Conservation (phyloP, 345 rosid genomes). For the Fremontodendron californicum region DNA sequence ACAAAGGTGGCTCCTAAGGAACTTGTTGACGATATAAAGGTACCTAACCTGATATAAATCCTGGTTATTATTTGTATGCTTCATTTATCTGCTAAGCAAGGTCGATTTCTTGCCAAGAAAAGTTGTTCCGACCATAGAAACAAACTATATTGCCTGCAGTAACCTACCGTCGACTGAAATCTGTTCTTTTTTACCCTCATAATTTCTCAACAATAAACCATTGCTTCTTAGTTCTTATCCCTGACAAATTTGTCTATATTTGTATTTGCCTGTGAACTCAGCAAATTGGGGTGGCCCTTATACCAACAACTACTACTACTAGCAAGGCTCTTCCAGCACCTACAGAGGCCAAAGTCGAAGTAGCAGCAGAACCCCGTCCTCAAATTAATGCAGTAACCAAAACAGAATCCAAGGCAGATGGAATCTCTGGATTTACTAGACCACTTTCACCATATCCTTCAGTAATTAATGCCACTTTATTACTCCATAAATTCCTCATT, state of each 20-base stretch:
- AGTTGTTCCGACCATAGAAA: not conserved
- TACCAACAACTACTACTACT: constrained; percentile 42
- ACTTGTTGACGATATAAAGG: constrained; percentile 78
- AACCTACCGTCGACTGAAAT: not conserved
- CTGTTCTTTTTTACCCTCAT: not conserved
- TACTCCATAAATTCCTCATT: not conserved
- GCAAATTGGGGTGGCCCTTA: constrained; percentile 81
- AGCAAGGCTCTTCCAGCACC: constrained; percentile 69
- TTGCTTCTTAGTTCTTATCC: not conserved
- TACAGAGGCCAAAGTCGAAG: constrained; percentile 30
- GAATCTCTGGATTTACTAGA: constrained; percentile 41
- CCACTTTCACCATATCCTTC: constrained; percentile 86
- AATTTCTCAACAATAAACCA: not conserved
- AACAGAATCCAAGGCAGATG: constrained; percentile 46
- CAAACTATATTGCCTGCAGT: not conserved
- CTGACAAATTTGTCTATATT: constrained; percentile 1
- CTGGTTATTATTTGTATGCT: not conserved
- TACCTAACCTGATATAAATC: constrained; percentile 11
- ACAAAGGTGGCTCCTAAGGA: constrained; percentile 85
- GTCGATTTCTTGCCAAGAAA: not conserved
- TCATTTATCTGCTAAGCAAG: not conserved
- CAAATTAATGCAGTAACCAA: constrained; percentile 49
- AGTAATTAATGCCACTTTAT: constrained; percentile 47
- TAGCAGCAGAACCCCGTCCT: constrained; percentile 38
- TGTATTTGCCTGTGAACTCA: constrained; percentile 23